Percentiles rank a stretch among this genome's conserved stretches.
phyloP scores from a whole-genome alignment of 2,329 filamentous ascomycete species.

The Verticillium nubilum region DNA sequence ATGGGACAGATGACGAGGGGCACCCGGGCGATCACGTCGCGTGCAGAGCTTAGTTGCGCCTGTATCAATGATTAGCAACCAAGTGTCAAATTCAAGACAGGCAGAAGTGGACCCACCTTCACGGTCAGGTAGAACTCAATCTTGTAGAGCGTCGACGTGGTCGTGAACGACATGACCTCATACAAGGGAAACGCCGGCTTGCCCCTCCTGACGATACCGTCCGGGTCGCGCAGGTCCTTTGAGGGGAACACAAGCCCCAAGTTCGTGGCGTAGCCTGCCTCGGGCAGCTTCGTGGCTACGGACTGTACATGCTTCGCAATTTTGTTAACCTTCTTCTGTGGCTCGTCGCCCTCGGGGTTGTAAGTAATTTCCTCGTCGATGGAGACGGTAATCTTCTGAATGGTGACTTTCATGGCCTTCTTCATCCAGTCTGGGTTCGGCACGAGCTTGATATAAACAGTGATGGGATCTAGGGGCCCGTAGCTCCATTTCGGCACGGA shows the following conservation, averaged over 20 bases:
- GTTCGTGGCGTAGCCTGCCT: conserved; percentile 89
- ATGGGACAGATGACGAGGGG: conserved; percentile 94
- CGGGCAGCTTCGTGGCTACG: conserved; percentile 80
- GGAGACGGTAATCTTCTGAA: conserved; percentile 86
- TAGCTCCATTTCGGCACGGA: conserved; percentile 95
- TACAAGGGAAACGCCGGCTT: conserved; percentile 88
- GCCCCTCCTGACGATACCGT: conserved; percentile 80
- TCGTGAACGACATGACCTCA: conserved; percentile 85
- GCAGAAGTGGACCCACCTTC: conserved; percentile 56
- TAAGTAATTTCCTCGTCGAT: conserved; percentile 99
- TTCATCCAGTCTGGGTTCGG: conserved; percentile 88
- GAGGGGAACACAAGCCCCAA: conserved; percentile 85
- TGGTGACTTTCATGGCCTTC: conserved; percentile 87
- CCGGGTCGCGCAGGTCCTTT: conserved; percentile 79
- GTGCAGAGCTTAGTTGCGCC: conserved; percentile 82
- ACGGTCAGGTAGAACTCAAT: conserved; percentile 96
- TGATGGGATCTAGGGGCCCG: conserved; percentile 89
- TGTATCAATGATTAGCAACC: conserved; percentile 30
- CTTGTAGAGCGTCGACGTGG: conserved; percentile 90
- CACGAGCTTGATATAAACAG: conserved; percentile 88
- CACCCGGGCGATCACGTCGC: conserved; percentile 83
- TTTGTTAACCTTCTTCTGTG: conserved; percentile 81
- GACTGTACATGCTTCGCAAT: conserved; percentile 77
- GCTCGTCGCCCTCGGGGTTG: conserved; percentile 95
- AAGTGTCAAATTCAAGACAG: conserved; percentile 15